phyloP scores from a whole-genome alignment of 2,329 filamentous ascomycete species.

The Sclerotiophoma versabilis region DNA sequence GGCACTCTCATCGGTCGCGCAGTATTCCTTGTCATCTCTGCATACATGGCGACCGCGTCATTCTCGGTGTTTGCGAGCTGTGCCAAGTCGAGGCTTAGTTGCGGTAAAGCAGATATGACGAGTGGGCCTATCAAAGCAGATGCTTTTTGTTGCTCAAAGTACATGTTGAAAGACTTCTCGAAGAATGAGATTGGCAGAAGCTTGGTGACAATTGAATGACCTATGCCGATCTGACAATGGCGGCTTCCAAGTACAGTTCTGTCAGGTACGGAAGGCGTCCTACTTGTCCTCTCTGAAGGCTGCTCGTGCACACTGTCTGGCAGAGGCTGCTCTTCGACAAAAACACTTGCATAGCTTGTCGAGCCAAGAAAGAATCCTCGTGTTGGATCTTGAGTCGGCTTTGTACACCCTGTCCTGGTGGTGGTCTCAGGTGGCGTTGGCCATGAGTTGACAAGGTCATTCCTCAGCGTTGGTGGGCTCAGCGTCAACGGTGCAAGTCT shows the following conservation, averaged over 20 bases:
- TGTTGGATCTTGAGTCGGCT: slow-evolving; percentile 30
- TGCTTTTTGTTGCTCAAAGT: slow-evolving; percentile 38
- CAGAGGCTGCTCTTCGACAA: slow-evolving; percentile 40
- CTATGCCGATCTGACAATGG: slow-evolving; percentile 40
- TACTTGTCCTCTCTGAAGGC: slow-evolving; percentile 32
- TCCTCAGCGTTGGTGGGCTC: slow-evolving; percentile 40
- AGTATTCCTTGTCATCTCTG: slow-evolving; percentile 44
- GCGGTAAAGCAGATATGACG: slow-evolving; percentile 40
- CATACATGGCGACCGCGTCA: slow-evolving; percentile 31
- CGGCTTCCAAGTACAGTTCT: slow-evolving; percentile 30
- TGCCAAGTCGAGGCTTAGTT: slow-evolving; percentile 40
- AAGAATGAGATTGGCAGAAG: slow-evolving; percentile 40
- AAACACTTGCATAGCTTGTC: slow-evolving; percentile 47
- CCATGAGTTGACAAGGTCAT: slow-evolving; percentile 35
- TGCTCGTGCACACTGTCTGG: slow-evolving; percentile 42
- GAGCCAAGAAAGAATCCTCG: slow-evolving; percentile 46
- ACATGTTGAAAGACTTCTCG: slow-evolving; percentile 36
- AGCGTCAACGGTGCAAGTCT: slow-evolving; percentile 31
- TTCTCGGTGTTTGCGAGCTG: slow-evolving; percentile 27
- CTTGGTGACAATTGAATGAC: slow-evolving; percentile 37
- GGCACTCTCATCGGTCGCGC: slow-evolving; percentile 41
- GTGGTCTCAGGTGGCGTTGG: slow-evolving; percentile 41
- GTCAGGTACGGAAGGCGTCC: slow-evolving; percentile 29
- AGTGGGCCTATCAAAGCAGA: slow-evolving; percentile 39
- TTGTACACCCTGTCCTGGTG: slow-evolving; percentile 25